Conservation (phyloP, 768 basidiomycete genomes). For the Thelephora ganbajun region DNA sequence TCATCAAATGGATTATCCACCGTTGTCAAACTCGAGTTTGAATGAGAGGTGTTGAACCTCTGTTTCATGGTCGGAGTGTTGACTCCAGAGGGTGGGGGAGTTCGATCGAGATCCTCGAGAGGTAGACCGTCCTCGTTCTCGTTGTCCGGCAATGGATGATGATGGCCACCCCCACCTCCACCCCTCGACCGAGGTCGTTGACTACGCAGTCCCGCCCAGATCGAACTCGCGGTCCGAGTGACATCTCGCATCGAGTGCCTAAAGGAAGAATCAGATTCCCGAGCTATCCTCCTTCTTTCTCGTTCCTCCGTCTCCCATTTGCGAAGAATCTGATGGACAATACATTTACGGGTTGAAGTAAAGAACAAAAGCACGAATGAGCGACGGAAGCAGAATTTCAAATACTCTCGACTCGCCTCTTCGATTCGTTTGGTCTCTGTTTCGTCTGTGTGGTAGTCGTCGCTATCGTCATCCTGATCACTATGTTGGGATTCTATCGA, state of each 20-base stretch:
- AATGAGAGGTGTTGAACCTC: conserved; percentile 13
- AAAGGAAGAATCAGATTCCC: conserved; percentile 31
- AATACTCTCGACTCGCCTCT: conserved; percentile 37
- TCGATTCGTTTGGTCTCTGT: conserved; percentile 55
- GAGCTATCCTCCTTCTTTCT: conserved; percentile 56
- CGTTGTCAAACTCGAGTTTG: not conserved
- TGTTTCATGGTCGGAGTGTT: conserved; percentile 21
- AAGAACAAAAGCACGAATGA: not conserved
- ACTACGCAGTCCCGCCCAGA: conserved; percentile 34
- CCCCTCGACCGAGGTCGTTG: conserved; percentile 16
- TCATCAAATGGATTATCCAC: conserved; percentile 34
- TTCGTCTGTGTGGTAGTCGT: conserved; percentile 33
- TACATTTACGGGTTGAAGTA: not conserved
- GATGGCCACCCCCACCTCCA: conserved; percentile 28
- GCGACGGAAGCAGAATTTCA: not conserved
- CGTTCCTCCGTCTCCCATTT: conserved; percentile 72
- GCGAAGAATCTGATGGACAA: conserved; percentile 42
- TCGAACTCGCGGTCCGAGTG: conserved; percentile 40
- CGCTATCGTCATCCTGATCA: conserved; percentile 17
- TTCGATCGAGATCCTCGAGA: conserved; percentile 33
- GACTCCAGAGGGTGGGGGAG: conserved; percentile 21
- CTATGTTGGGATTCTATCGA: conserved; percentile 14
- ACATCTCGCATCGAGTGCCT: conserved; percentile 42
- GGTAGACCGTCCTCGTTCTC: conserved; percentile 37
- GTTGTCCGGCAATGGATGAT: conserved; percentile 26